Evolutionary conservation across 306 rosid genomes (phyloP).

Genomic region (Cucumis hystrix): DNA sequence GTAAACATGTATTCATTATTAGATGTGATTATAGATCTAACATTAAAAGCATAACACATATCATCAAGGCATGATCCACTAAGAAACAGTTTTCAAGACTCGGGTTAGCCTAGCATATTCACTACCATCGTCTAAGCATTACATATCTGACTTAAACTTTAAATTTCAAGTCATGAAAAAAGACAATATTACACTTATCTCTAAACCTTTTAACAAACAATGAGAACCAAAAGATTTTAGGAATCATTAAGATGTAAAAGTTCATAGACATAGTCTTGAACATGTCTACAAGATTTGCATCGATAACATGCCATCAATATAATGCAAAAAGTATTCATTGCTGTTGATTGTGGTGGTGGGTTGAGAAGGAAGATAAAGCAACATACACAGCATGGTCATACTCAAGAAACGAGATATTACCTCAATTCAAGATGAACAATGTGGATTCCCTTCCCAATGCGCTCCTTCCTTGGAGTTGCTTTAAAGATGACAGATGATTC

Average conservation of each 20-base stretch:
- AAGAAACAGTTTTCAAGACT: background rate
- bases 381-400: background rate
- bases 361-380: background rate
- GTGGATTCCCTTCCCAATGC: constrained; percentile 22
- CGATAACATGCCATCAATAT: background rate
- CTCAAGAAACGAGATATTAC: background rate
- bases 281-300: background rate
- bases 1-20: background rate
- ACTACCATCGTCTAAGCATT: background rate
- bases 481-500: constrained; percentile 12
- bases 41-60: background rate
- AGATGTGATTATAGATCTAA: background rate
- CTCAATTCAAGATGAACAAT: constrained; percentile 29
- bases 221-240: background rate
- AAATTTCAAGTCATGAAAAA: background rate
- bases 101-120: background rate
- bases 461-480: constrained; percentile 18
- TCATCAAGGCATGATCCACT: background rate
- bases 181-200: background rate
- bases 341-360: background rate
- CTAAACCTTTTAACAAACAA: background rate
- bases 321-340: background rate
- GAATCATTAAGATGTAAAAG: background rate
- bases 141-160: background rate
- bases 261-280: background rate